Evolutionary conservation across 2,329 filamentous ascomycete genomes (phyloP).

Genomic region (Alternaria sp.): DNA sequence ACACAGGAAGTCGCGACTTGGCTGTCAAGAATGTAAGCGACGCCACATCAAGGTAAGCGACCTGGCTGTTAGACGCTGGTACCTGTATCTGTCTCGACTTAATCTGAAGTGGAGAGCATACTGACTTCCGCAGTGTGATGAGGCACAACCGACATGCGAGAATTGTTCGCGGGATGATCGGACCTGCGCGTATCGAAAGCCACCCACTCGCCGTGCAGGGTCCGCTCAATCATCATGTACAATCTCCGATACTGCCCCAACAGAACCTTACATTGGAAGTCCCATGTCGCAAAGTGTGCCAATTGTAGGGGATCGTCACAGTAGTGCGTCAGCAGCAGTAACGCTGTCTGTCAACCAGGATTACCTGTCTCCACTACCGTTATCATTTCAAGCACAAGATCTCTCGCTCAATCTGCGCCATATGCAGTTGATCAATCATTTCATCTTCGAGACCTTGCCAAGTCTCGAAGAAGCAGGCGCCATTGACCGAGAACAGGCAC

Average conservation of each 20-base stretch:
- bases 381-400: neutral
- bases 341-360: slow-evolving; percentile 5
- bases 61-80: neutral
- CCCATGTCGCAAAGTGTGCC: slow-evolving; percentile 5
- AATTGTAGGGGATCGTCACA: neutral
- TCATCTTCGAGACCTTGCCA: slow-evolving; percentile 24
- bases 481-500: slow-evolving; percentile 5
- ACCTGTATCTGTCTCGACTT: neutral
- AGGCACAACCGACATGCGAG: slow-evolving; percentile 26
- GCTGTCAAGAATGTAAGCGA: slow-evolving; percentile 32
- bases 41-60: slow-evolving; percentile 34
- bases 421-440: slow-evolving; percentile 30
- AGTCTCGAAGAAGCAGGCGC: slow-evolving; percentile 10
- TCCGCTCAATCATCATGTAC: slow-evolving; percentile 1
- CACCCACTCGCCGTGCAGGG: slow-evolving; percentile 9
- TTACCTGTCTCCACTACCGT: slow-evolving; percentile 9
- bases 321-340: neutral
- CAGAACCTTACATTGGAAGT: slow-evolving; percentile 3
- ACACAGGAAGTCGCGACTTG: slow-evolving; percentile 33
- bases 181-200: slow-evolving; percentile 23
- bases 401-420: slow-evolving; percentile 28
- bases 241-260: neutral
- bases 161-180: slow-evolving; percentile 25
- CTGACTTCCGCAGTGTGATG: slow-evolving; percentile 27
- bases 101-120: neutral